Evolutionary conservation across 148 eudicot genomes (phyloP).

Genomic region (Mesembryanthemum crystallinum): DNA sequence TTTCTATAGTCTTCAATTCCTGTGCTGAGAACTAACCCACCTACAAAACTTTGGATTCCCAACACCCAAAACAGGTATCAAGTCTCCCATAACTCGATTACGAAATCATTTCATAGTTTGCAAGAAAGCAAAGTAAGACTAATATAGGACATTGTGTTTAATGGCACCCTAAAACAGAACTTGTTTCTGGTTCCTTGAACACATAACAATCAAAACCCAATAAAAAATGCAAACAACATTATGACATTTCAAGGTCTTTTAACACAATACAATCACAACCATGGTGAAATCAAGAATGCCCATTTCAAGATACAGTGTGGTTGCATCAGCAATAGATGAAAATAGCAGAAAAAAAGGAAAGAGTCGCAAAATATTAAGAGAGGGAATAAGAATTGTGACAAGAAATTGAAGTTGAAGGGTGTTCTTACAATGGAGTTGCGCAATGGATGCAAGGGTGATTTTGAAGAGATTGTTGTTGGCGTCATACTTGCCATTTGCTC

Average conservation of each 20-base stretch:
- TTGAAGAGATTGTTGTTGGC: conserved; percentile 15
- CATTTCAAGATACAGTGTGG: not conserved
- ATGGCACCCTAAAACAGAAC: not conserved
- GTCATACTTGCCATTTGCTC: conserved; percentile 24
- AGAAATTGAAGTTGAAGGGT: not conserved
- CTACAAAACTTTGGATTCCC: not conserved
- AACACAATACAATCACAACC: not conserved
- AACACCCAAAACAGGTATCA: not conserved
- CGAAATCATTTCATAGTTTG: not conserved
- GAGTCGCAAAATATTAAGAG: not conserved
- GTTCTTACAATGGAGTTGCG: conserved; percentile 24
- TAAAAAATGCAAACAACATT: no score
- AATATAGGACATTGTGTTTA: not conserved
- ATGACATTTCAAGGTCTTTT: no score
- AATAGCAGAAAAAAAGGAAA: not conserved
- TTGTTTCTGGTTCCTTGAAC: not conserved
- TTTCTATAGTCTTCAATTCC: no score
- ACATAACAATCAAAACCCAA: not conserved
- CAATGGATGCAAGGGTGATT: conserved; percentile 3
- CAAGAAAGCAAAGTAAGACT: not conserved
- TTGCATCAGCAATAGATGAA: not conserved
- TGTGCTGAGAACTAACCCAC: no score
- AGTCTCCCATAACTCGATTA: not conserved
- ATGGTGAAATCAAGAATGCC: not conserved
- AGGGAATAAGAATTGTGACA: not conserved